Evolutionary conservation across 2,329 filamentous ascomycete species (phyloP).

Genomic region (Albophoma yamanashiensis): DNA sequence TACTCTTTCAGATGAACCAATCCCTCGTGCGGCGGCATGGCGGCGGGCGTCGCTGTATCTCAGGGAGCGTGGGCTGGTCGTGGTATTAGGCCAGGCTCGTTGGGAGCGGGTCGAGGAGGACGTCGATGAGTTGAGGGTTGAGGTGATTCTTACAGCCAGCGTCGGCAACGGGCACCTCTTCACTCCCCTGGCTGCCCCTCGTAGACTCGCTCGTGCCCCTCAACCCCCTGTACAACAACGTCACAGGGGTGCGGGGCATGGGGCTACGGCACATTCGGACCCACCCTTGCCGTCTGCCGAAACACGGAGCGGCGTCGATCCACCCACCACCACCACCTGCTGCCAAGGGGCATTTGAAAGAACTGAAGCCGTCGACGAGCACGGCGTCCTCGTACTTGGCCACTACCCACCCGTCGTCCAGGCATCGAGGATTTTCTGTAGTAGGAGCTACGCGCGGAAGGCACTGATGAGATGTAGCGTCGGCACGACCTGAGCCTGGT

Average conservation of each 20-base stretch:
- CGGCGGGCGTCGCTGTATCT: constrained; percentile 2
- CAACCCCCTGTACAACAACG: neutral
- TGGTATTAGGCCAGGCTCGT: too few relatives aligned
- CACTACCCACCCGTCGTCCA: neutral
- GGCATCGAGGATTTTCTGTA: neutral
- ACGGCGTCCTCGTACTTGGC: too few relatives aligned
- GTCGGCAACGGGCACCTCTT: too few relatives aligned
- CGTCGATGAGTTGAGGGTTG: neutral
- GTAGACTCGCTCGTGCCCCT: neutral
- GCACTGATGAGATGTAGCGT: neutral
- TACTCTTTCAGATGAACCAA: constrained; percentile 54
- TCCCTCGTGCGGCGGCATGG: constrained; percentile 51
- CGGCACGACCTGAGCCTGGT: neutral
- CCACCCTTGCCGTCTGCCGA: neutral
- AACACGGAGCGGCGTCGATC: neutral
- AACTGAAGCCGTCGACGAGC: too few relatives aligned
- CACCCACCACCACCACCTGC: neutral
- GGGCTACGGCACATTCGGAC: neutral
- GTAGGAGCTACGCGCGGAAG: neutral
- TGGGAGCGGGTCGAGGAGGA: neutral
- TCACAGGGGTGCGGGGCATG: neutral
- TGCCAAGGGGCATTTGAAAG: neutral
- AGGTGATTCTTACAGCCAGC: too few relatives aligned
- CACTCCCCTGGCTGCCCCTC: neutral
- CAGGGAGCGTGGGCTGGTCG: too few relatives aligned